Conservation (phyloP, 306 rosid species). For the Datisca glomerata region DNA sequence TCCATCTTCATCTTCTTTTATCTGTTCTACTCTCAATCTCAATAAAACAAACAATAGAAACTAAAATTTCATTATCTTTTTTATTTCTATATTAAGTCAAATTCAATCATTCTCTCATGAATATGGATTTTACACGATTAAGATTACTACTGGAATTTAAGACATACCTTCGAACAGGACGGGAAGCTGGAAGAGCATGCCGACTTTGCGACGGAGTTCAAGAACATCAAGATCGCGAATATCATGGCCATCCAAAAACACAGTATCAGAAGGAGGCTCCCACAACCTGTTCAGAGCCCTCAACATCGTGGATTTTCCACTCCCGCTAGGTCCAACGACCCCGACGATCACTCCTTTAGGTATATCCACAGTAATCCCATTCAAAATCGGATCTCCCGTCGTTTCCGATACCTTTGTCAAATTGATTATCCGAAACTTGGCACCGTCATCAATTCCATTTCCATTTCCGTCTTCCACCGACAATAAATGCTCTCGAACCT, state of each 20-base stretch:
- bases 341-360: slow-evolving; percentile 64
- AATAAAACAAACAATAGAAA: too few relatives aligned
- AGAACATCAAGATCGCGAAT: slow-evolving; percentile 54
- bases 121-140: too few relatives aligned
- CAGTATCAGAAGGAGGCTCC: slow-evolving; percentile 65
- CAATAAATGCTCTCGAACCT: slow-evolving; percentile 32
- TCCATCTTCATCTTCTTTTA: too few relatives aligned
- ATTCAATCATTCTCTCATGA: too few relatives aligned
- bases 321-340: slow-evolving; percentile 85
- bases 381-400: slow-evolving; percentile 39
- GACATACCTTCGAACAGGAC: slow-evolving; percentile 77
- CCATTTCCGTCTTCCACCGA: slow-evolving; percentile 17
- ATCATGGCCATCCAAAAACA: slow-evolving; percentile 57
- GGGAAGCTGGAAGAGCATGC: slow-evolving; percentile 94
- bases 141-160: too few relatives aligned
- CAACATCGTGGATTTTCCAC: slow-evolving; percentile 81
- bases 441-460: background rate
- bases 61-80: too few relatives aligned
- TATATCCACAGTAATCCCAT: slow-evolving; percentile 37
- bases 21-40: too few relatives aligned
- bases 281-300: slow-evolving; percentile 80
- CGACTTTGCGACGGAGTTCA: slow-evolving; percentile 78
- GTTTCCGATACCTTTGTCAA: slow-evolving; percentile 37
- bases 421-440: slow-evolving; percentile 42
- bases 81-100: too few relatives aligned